Conservation (phyloP, 805 yeast species). For the Huiozyma naganishii region DNA sequence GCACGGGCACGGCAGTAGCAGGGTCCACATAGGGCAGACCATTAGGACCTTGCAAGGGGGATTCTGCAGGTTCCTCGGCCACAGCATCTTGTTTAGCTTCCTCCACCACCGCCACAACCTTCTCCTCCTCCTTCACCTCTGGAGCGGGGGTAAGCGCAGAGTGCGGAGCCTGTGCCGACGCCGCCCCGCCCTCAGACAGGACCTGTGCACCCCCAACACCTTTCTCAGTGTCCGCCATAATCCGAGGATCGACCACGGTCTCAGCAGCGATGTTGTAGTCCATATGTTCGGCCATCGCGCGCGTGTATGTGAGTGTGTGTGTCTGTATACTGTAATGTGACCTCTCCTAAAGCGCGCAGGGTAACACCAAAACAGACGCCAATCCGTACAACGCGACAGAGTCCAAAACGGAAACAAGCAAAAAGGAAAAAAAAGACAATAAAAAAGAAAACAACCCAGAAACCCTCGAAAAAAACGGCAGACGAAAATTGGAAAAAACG, state of each 20-base stretch:
- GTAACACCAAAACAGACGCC: neutral
- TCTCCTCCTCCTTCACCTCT: neutral
- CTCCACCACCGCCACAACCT: neutral
- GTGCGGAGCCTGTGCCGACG: neutral
- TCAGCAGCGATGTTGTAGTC: too few species aligned
- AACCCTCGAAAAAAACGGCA: neutral
- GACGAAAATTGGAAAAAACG: too few species aligned
- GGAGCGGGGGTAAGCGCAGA: neutral
- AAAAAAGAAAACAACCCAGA: neutral
- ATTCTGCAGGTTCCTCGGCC: neutral
- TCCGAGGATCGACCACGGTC: too few species aligned
- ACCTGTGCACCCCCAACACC: neutral
- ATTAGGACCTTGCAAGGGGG: neutral
- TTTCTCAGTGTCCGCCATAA: too few species aligned
- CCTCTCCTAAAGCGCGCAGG: too few species aligned
- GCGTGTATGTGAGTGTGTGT: too few species aligned
- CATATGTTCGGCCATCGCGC: too few species aligned
- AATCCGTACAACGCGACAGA: neutral
- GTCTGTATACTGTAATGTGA: too few species aligned
- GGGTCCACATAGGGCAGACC: conserved; percentile 2
- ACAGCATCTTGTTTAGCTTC: neutral
- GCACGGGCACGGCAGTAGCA: conserved; percentile 42
- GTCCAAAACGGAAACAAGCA: neutral
- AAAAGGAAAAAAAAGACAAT: neutral
- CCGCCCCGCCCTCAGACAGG: neutral